These are phyloP conservation scores for Trichosanthes cucumerina DNA, from an alignment of 306 rosid species.

Conservation along the genomic window DNA sequence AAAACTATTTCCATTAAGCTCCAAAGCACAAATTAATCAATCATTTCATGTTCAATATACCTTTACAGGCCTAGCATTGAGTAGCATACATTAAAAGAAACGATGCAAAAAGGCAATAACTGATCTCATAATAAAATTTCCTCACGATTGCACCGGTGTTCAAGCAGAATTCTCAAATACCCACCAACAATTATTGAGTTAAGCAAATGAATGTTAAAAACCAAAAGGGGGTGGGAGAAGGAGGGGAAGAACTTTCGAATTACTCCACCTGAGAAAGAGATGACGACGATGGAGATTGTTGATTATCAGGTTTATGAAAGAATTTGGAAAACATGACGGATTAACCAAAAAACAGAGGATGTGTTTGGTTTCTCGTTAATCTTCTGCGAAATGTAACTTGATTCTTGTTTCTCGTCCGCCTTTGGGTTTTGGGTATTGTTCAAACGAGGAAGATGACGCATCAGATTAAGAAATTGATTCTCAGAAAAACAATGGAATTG, in stretches of 20 bases:
- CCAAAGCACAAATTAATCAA: neutral
- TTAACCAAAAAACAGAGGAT: constrained; percentile 13
- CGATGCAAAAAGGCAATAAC: neutral
- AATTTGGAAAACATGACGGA: constrained; percentile 54
- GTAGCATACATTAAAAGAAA: neutral
- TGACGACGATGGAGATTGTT: constrained; percentile 7
- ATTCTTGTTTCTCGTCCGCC: neutral
- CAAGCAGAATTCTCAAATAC: neutral
- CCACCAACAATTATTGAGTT: neutral
- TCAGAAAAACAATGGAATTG: neutral
- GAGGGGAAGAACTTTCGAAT: neutral
- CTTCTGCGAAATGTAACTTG: constrained; percentile 3
- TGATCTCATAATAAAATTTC: neutral
- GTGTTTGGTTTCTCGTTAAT: neutral
- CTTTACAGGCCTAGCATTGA: neutral
- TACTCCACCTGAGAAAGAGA: constrained; percentile 26
- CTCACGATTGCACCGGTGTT: neutral
- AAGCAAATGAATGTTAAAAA: neutral
- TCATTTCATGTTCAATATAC: neutral
- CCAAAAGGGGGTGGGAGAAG: neutral
- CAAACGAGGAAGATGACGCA: neutral
- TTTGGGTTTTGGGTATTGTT: neutral
- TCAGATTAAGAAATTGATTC: neutral
- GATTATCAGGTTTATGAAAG: constrained; percentile 28
- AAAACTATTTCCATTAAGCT: neutral